Evolutionary conservation across 805 yeast species (phyloP).

Genomic region (Kregervanrija fluxuum): DNA sequence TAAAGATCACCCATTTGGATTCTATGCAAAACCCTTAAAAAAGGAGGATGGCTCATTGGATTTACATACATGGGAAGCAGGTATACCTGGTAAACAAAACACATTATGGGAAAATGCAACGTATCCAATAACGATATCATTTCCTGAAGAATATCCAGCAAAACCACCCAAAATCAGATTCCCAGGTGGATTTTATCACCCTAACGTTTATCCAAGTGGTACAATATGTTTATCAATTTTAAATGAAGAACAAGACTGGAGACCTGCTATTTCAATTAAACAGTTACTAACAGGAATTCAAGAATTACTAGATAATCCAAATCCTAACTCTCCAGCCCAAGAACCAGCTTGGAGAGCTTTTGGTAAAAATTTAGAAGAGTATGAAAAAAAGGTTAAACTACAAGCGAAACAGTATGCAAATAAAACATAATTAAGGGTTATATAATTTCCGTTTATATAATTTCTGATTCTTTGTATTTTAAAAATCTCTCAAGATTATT

Average conservation of each 20-base stretch:
- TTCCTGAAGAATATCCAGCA: conserved; percentile 91
- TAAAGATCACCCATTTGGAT: conserved; percentile 97
- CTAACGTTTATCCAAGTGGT: conserved; percentile 96
- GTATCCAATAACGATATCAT: conserved; percentile 72
- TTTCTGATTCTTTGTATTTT: conserved; percentile 57
- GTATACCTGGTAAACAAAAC: conserved; percentile 86
- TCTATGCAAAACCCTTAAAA: conserved; percentile 85
- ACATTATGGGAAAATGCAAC: conserved; percentile 90
- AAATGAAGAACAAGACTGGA: conserved; percentile 96
- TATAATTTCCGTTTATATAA: not conserved
- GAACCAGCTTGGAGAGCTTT: conserved; percentile 93
- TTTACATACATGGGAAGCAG: conserved; percentile 85
- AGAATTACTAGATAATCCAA: conserved; percentile 82
- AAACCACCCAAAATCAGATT: conserved; percentile 94
- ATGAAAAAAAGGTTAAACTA: conserved; percentile 70
- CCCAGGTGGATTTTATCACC: conserved; percentile 89
- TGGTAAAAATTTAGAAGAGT: conserved; percentile 56
- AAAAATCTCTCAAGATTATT: conserved; percentile 68
- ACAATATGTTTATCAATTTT: conserved; percentile 88
- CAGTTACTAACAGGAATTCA: conserved; percentile 90
- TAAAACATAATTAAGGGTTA: conserved; percentile 11
- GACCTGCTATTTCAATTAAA: conserved; percentile 90
- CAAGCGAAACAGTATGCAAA: conserved; percentile 70
- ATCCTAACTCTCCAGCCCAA: conserved; percentile 95
- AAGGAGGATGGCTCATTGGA: conserved; percentile 78